A percentile compares a stretch with the other conserved stretches of the same genome.
Conservation (phyloP, 2,329 filamentous ascomycete species). For the Juglanconis oblonga region DNA sequence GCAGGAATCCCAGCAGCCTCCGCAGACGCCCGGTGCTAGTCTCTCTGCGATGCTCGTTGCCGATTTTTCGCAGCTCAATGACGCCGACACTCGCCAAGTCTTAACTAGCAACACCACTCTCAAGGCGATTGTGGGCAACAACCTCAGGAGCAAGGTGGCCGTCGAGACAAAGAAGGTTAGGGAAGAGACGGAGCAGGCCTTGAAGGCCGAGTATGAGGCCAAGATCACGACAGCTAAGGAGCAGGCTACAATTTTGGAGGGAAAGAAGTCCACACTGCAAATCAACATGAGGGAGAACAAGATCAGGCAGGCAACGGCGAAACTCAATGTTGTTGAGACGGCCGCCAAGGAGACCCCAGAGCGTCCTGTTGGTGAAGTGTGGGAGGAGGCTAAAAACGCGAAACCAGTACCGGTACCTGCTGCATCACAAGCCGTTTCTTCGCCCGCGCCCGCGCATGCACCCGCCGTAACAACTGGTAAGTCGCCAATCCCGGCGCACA, state of each 20-base stretch:
- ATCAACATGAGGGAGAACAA: slow-evolving; percentile 78
- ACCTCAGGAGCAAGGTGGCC: slow-evolving; percentile 69
- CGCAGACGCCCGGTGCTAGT: slow-evolving; percentile 33
- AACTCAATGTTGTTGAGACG: slow-evolving; percentile 74
- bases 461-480: slow-evolving; percentile 11
- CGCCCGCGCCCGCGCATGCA: slow-evolving; percentile 11
- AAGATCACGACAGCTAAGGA: slow-evolving; percentile 54
- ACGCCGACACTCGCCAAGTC: slow-evolving; percentile 56
- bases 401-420: slow-evolving; percentile 33
- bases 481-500: neutral
- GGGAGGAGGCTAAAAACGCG: slow-evolving; percentile 71
- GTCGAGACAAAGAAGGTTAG: slow-evolving; percentile 60
- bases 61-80: slow-evolving; percentile 48
- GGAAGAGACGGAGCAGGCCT: slow-evolving; percentile 46
- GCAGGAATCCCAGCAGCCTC: slow-evolving; percentile 25
- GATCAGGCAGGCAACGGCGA: slow-evolving; percentile 61
- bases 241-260: slow-evolving; percentile 67
- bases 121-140: slow-evolving; percentile 56
- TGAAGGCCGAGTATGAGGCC: slow-evolving; percentile 48
- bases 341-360: slow-evolving; percentile 84
- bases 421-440: slow-evolving; percentile 20
- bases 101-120: slow-evolving; percentile 54
- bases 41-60: slow-evolving; percentile 30
- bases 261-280: slow-evolving; percentile 71
- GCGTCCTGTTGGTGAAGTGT: slow-evolving; percentile 80